Percentiles rank a stretch among this genome's conserved stretches.
These are phyloP conservation scores for apple (Malus domestica) DNA, from an alignment of 306 rosid species.

Conservation along the genomic window DNA sequence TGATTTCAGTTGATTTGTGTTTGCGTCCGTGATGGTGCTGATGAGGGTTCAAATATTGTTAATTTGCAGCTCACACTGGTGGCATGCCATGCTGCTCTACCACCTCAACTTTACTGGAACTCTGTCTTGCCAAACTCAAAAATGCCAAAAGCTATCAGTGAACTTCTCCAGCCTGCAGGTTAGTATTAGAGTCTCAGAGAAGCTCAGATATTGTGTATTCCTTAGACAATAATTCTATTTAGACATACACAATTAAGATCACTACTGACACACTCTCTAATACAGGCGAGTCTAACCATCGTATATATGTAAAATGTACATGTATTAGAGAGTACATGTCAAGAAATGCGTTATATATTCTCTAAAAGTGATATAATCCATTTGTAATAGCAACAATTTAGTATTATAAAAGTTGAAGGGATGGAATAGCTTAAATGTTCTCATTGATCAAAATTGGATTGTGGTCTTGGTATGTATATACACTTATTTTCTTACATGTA, in stretches of 20 bases:
- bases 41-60: neutral
- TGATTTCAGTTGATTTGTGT: neutral
- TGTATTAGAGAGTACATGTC: no score
- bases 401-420: neutral
- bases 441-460: neutral
- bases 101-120: constrained; percentile 63
- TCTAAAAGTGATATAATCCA: neutral
- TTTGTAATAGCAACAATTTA: neutral
- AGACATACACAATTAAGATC: no score
- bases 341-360: neutral
- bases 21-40: neutral
- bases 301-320: no score
- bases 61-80: constrained; percentile 33
- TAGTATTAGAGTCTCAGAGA: neutral
- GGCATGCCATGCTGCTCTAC: constrained; percentile 47
- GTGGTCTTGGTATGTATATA: neutral
- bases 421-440: neutral
- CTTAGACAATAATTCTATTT: no score
- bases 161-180: constrained; percentile 41
- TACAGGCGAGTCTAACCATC: no score
- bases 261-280: no score
- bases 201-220: no score
- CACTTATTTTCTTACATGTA: neutral
- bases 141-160: constrained; percentile 51
- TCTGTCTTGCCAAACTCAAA: constrained; percentile 53